These are phyloP conservation scores for Stephanodiscus triporus DNA, from an alignment of 108 stramenopile species.

Conservation along the genomic window DNA sequence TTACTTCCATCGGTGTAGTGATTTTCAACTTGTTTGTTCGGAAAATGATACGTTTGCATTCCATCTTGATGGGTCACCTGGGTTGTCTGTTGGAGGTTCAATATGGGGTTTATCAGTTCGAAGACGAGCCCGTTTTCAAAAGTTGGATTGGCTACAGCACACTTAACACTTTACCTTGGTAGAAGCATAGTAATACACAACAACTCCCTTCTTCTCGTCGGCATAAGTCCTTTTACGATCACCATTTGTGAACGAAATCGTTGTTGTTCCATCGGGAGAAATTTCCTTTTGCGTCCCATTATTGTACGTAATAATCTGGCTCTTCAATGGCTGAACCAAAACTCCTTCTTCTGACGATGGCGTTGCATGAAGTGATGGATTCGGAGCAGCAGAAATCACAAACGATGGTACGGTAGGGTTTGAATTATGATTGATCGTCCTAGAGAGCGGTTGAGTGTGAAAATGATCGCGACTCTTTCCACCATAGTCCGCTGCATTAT, in stretches of 20 bases:
- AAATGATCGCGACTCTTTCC: not conserved
- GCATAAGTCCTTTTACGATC: slow-evolving; percentile 67
- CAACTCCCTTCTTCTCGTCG: slow-evolving; percentile 48
- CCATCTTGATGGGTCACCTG: slow-evolving; percentile 61
- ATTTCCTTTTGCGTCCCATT: slow-evolving; percentile 70
- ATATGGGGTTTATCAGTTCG: not conserved
- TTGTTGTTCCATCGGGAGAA: slow-evolving; percentile 53
- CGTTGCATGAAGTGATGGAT: slow-evolving; percentile 2
- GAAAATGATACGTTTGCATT: slow-evolving; percentile 53
- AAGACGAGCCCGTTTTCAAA: not conserved
- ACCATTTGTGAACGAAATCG: slow-evolving; percentile 74
- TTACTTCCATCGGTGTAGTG: slow-evolving; percentile 50
- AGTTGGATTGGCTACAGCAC: not conserved
- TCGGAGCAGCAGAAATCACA: slow-evolving; percentile 17
- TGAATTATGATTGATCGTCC: not conserved
- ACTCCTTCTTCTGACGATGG: not conserved
- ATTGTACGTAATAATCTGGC: slow-evolving; percentile 38
- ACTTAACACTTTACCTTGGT: slow-evolving; percentile 41
- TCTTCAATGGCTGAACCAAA: slow-evolving; percentile 8
- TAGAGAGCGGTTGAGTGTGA: not conserved
- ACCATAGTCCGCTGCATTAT: slow-evolving; percentile 50
- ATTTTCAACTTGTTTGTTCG: slow-evolving; percentile 56
- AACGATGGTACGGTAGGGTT: slow-evolving; percentile 21
- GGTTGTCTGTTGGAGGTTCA: slow-evolving; percentile 34
- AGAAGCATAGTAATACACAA: slow-evolving; percentile 75